These are phyloP conservation scores for Silene latifolia DNA, from an alignment of 148 eudicot genomes.

Conservation along the genomic window DNA sequence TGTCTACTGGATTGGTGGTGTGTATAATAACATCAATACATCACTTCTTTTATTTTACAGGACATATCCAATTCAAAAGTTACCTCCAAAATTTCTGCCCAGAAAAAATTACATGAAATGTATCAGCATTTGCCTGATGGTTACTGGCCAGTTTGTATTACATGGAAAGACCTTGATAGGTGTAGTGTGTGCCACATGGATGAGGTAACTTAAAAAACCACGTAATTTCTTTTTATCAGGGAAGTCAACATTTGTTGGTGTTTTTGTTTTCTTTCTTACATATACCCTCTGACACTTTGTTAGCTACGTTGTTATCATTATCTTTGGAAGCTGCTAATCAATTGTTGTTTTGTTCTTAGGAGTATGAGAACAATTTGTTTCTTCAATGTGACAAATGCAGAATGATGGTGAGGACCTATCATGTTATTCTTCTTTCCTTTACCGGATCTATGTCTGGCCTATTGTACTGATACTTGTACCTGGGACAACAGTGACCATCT, in stretches of 20 bases:
- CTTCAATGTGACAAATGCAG: constrained; percentile 99
- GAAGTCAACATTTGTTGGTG: neutral
- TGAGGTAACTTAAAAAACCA: constrained; percentile 48
- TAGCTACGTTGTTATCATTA: neutral
- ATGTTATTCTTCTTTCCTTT: constrained; percentile 7
- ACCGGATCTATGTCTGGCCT: constrained; percentile 1
- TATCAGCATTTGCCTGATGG: constrained; percentile 40
- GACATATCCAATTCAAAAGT: constrained; percentile 44
- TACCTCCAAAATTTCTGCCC: constrained; percentile 30
- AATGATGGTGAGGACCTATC: constrained; percentile 69
- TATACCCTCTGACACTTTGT: neutral
- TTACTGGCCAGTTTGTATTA: constrained; percentile 63
- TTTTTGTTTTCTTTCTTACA: neutral
- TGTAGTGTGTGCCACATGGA: constrained; percentile 99
- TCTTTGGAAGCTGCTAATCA: constrained; percentile 11
- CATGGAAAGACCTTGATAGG: constrained; percentile 94
- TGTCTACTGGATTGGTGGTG: constrained; percentile 1
- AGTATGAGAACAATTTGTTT: constrained; percentile 86
- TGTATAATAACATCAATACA: neutral
- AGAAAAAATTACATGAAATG: constrained; percentile 36
- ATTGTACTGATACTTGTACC: neutral
- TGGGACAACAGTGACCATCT: constrained; percentile 3
- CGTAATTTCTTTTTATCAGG: neutral
- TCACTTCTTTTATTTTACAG: constrained; percentile 36
- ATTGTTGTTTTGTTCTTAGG: constrained; percentile 40